Percentiles rank a stretch among this genome's conserved stretches.
Conservation (phyloP, 2,329 filamentous ascomycete species). For the Calycina marina region DNA sequence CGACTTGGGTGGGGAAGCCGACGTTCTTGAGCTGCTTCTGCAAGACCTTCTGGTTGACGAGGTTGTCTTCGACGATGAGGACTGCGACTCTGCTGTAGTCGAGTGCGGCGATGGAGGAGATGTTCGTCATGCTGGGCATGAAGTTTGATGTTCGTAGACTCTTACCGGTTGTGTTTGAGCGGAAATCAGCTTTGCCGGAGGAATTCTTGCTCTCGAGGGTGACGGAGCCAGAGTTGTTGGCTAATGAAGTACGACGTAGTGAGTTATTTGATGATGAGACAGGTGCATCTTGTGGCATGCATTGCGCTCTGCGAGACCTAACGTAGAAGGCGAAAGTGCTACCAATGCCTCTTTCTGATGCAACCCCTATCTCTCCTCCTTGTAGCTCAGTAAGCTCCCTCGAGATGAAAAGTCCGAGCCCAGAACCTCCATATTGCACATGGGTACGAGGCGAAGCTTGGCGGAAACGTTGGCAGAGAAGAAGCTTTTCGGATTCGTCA, state of each 20-base stretch:
- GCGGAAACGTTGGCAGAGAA: slow-evolving; percentile 61
- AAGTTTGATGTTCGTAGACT: slow-evolving; percentile 3
- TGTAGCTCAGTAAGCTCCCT: slow-evolving; percentile 66
- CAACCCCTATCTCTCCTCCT: slow-evolving; percentile 66
- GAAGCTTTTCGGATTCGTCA: slow-evolving; percentile 54
- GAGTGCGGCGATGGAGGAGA: slow-evolving; percentile 3
- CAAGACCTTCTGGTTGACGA: slow-evolving; percentile 51
- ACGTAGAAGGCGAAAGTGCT: slow-evolving; percentile 66
- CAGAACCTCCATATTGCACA: slow-evolving; percentile 66
- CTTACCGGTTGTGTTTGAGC: slow-evolving; percentile 10
- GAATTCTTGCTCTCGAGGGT: slow-evolving; percentile 14
- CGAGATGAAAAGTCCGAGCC: slow-evolving; percentile 68
- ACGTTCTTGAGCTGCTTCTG: slow-evolving; percentile 45
- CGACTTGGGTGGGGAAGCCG: slow-evolving; percentile 45
- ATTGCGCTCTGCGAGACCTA: slow-evolving; percentile 12
- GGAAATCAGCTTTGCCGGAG: slow-evolving; percentile 8
- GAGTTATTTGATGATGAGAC: slow-evolving; percentile 10
- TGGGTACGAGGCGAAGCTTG: slow-evolving; percentile 72
- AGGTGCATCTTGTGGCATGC: slow-evolving; percentile 14
- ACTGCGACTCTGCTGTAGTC: slow-evolving; percentile 28
- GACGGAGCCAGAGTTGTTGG: slow-evolving; percentile 4
- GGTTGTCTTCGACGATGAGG: slow-evolving; percentile 53
- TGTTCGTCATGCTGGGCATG: slow-evolving; percentile 1
- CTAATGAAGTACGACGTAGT: slow-evolving; percentile 10
- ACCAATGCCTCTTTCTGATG: slow-evolving; percentile 50